phyloP scores from a whole-genome alignment of 129 eudicot genomes.

The Centaurea solstitialis region DNA sequence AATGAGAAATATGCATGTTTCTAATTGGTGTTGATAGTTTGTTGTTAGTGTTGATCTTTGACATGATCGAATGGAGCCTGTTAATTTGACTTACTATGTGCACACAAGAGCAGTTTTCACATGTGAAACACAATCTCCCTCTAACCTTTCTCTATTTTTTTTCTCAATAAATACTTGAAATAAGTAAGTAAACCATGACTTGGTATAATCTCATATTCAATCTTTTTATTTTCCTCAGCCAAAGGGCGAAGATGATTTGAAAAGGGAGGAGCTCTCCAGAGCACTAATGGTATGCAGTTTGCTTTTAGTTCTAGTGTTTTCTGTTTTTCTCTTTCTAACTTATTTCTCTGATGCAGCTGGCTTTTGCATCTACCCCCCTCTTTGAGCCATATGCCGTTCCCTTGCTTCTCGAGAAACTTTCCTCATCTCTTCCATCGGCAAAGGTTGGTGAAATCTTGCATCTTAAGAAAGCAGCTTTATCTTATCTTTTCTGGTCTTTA shows the following conservation, averaged over 20 bases:
- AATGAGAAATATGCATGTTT: neutral
- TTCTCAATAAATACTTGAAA: neutral
- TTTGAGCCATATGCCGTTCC: conserved; percentile 86
- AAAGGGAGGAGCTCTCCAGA: conserved; percentile 81
- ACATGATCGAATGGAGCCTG: neutral
- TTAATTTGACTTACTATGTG: neutral
- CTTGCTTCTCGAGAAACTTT: conserved; percentile 80
- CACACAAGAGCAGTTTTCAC: neutral
- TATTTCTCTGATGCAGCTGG: conserved; percentile 53
- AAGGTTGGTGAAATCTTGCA: conserved; percentile 50
- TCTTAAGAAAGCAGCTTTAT: neutral
- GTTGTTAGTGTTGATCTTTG: neutral
- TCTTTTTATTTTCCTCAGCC: conserved; percentile 55
- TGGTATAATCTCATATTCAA: neutral
- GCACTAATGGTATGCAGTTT: conserved; percentile 76
- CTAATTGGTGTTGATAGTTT: neutral
- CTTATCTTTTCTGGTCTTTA: neutral
- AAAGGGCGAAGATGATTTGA: conserved; percentile 76
- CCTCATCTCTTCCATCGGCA: conserved; percentile 82
- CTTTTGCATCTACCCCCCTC: conserved; percentile 78
- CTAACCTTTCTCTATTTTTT: neutral
- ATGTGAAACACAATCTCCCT: neutral
- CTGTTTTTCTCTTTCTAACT: neutral
- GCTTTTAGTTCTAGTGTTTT: conserved; percentile 1
- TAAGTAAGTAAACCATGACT: neutral